Evolutionary conservation across 192 early-diverging fungal genomes (phyloP), one percentile per base, ranked within the genome.

Genomic region (Backusella macrospora): DNA sequence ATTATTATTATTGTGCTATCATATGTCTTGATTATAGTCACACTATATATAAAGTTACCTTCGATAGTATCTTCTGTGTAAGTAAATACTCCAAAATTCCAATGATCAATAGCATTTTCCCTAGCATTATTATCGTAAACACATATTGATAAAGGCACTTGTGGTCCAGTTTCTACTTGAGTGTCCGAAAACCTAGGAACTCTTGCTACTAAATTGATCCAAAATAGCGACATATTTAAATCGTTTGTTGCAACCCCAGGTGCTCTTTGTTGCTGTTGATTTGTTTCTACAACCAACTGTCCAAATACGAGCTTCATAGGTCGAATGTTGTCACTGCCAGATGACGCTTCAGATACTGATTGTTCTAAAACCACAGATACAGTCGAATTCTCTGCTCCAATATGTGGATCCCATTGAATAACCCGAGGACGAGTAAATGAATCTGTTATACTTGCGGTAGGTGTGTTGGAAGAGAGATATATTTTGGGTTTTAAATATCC

Each of bases 241-340:
- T 46, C 44, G n/a, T 39, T 42, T 8, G 34, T 16, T 21, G 55
- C 59, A 14, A 59, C n/a, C 5, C 66, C 49, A 59, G 65, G 63
- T 26, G 67, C 67, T 29, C 29, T 29, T 45, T 66, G 65, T n/a
- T 71, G 46, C 16, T 71, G 76, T 47, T 85, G 84, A 40, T 83
- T 81, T 14, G 84, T 86, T 26, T 86, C 85, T 10, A 86, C 81
- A 16, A 84, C 80, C 14, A 86, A 68, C 6, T 76, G 75, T n/a
- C 85, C 85, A 63, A 86, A 86, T 8, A 73, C 83, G 9, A 86
- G 64, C n/a, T 84, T 84, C 44, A 86, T 75, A n/a, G 74, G 23
- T 9, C 75, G 67, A 29, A 80, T 39, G 43, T 48, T 69, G 6
- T 66, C 73, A 5, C 9, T 44, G 7, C 4, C 2, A 5, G 12